Conservation (phyloP, 1,284 basidiomycete genomes). For the Mycena sp. region DNA sequence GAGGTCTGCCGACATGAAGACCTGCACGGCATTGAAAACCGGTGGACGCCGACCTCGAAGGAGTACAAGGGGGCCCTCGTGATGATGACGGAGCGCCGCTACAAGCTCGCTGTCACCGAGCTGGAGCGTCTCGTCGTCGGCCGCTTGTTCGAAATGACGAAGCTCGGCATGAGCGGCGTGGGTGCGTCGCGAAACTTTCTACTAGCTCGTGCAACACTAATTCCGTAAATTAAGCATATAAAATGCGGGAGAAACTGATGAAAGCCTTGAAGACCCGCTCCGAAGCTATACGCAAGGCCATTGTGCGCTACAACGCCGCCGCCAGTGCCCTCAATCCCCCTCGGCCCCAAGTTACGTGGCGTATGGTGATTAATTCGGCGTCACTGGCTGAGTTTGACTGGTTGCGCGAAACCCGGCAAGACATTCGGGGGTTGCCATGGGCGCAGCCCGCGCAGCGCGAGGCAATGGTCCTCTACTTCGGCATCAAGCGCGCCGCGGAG, state of each 20-base stretch:
- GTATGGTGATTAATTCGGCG: neutral
- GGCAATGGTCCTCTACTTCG: slow-evolving; percentile 12
- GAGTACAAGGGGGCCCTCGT: slow-evolving; percentile 21
- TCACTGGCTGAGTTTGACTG: slow-evolving; percentile 13
- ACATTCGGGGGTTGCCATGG: slow-evolving; percentile 16
- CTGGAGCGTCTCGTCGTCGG: slow-evolving; percentile 35
- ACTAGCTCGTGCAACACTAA: neutral
- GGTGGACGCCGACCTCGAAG: slow-evolving; percentile 18
- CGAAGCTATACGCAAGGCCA: slow-evolving; percentile 9
- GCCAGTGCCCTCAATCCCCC: neutral
- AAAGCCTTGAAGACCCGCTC: slow-evolving; percentile 13
- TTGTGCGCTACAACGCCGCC: slow-evolving; percentile 4
- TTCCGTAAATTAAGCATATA: slow-evolving; percentile 5
- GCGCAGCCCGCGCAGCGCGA: slow-evolving; percentile 8
- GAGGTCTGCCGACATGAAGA: slow-evolving; percentile 22
- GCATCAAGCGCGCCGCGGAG: slow-evolving; percentile 14
- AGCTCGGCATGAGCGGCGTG: slow-evolving; percentile 30
- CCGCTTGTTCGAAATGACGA: slow-evolving; percentile 37
- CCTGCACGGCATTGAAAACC: slow-evolving; percentile 7
- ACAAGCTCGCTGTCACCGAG: slow-evolving; percentile 29
- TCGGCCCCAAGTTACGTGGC: neutral
- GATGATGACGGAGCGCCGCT: slow-evolving; percentile 25
- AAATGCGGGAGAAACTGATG: slow-evolving; percentile 12
- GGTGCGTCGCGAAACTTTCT: slow-evolving; percentile 19
- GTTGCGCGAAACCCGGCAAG: slow-evolving; percentile 4